Base-by-base conservation (phyloP, 805 yeast genomes). In the Suhomyces prunicola region DNA sequence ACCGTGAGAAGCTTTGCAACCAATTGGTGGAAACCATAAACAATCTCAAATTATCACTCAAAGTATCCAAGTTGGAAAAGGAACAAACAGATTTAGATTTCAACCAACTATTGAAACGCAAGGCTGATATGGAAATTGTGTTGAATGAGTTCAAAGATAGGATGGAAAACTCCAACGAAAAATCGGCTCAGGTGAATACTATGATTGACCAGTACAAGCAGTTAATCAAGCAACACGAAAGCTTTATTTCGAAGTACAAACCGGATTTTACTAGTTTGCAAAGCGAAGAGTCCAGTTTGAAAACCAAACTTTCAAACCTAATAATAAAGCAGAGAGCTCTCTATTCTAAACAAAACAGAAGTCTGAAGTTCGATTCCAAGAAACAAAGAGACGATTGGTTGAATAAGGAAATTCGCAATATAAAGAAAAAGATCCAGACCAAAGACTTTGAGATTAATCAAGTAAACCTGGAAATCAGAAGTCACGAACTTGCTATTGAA, bases 371-470 rank as follows among this genome's bases (percentile, higher is more conserved):
- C 60, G 56, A 66, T 0, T 67, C 80, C 13, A 77, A 77, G 56
- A 61, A 68, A 2, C 86, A 88, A 54, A 78, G 97, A 57, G 86
- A 90, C 63, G 44, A 54, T 2, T 89, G 96, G 93, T 73, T 92
- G 13, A 62, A 72, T 7, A 49, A 64, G 0, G 86, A 90, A 60
- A 78, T 89, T 19, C 47, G 63, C 0, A 66, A 62, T 4, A 60
- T 80, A 13, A 58, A 66, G 23, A 60, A 53, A 10, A 68, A 69
- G 42, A 55, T 79, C 9, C 48, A 60, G 4, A 57, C 63, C 2
- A 67, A 72, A 7, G 60, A 67, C 10, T 50, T 53, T 1, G 63
- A 57, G 3, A 57, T 74, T 0, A 55, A 57, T 7, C 66, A 70
- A 24, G 51, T 71, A 5, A 55, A 60, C 27, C 54, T 53, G 26